Conservation (phyloP, 768 basidiomycete species). For the Gymnopilus junonius region DNA sequence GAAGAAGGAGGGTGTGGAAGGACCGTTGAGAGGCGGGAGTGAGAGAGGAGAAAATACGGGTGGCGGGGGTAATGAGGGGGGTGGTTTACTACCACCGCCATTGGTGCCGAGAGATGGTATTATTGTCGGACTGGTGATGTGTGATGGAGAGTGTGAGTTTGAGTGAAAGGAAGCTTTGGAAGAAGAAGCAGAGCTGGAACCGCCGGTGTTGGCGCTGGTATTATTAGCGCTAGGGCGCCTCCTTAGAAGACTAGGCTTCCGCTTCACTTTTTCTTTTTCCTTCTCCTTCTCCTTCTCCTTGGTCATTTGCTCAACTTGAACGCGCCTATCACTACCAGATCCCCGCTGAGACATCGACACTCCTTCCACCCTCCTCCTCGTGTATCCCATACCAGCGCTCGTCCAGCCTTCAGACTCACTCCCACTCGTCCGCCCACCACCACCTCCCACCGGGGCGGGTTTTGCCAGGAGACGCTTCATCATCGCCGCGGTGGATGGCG, state of each 20-base stretch:
- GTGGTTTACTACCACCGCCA: slow-evolving; percentile 2
- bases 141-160: background rate
- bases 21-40: background rate
- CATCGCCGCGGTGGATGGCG: slow-evolving; percentile 20
- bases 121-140: background rate
- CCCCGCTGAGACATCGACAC: no score
- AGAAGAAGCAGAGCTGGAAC: background rate
- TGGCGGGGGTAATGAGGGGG: background rate
- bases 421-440: slow-evolving; percentile 10
- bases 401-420: slow-evolving; percentile 17
- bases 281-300: background rate
- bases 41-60: slow-evolving; percentile 1
- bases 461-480: slow-evolving; percentile 42
- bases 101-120: background rate
- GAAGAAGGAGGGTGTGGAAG: background rate
- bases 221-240: slow-evolving; percentile 4
- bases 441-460: slow-evolving; percentile 23
- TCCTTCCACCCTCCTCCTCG: background rate
- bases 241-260: slow-evolving; percentile 15
- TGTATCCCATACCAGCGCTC: background rate
- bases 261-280: slow-evolving; percentile 15
- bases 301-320: background rate
- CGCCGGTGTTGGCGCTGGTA: background rate
- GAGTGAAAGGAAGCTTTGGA: background rate
- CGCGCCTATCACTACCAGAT: no score